Conservation (phyloP, 2,329 filamentous ascomycete genomes). For the Pseudogymnoascus sp. region DNA sequence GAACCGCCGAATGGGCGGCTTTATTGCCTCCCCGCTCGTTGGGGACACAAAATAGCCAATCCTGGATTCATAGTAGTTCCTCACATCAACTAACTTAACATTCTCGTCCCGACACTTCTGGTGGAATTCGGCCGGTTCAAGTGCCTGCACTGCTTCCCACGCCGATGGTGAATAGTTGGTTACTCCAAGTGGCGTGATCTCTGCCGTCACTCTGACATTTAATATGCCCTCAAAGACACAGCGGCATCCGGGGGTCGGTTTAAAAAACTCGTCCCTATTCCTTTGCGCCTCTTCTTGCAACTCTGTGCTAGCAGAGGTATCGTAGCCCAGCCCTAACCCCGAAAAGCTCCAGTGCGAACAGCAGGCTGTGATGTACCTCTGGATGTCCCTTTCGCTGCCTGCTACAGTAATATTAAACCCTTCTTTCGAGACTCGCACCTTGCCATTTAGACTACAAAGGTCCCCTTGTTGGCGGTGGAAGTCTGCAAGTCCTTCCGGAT, state of each 20-base stretch:
- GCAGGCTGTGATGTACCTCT: constrained; percentile 22
- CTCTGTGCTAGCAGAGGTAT: constrained; percentile 7
- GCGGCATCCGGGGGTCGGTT: constrained; percentile 23
- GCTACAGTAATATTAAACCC: constrained; percentile 28
- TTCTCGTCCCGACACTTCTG: constrained; percentile 17
- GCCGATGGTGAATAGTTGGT: constrained; percentile 23
- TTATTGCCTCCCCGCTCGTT: constrained; percentile 20
- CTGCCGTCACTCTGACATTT: constrained; percentile 20
- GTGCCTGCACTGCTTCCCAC: constrained; percentile 22
- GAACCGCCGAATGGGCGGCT: constrained; percentile 25
- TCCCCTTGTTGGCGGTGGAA: constrained; percentile 20
- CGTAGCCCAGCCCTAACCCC: constrained; percentile 15
- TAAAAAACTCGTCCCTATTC: constrained; percentile 20
- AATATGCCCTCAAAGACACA: constrained; percentile 23
- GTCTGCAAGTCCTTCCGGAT: constrained; percentile 14
- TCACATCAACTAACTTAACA: constrained; percentile 23
- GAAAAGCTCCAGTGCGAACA: constrained; percentile 25
- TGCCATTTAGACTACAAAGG: constrained; percentile 20
- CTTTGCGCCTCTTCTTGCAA: neutral
- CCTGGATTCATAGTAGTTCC: constrained; percentile 28
- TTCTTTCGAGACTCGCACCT: constrained; percentile 25
- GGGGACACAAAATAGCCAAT: constrained; percentile 28
- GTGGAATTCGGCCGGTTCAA: constrained; percentile 25
- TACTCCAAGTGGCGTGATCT: constrained; percentile 28
- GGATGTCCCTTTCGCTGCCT: constrained; percentile 18